These are phyloP conservation scores for Dothideomycetidae sp. DNA, from an alignment of 2,329 filamentous ascomycete species.

Conservation along the genomic window DNA sequence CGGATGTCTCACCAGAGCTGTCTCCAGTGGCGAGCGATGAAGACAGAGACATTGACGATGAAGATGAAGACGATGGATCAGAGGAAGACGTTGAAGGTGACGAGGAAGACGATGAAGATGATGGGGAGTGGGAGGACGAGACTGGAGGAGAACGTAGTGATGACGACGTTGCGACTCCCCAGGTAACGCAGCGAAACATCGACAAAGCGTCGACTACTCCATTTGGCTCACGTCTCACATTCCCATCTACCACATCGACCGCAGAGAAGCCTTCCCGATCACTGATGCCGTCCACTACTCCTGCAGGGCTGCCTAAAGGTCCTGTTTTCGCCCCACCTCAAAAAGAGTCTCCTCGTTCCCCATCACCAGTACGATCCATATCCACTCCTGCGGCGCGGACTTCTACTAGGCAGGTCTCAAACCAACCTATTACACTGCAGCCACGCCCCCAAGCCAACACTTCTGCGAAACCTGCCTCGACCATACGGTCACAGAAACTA, in stretches of 20 bases:
- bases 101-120: slow-evolving; percentile 20
- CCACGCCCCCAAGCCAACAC: slow-evolving; percentile 8
- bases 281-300: slow-evolving; percentile 11
- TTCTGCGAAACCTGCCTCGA: slow-evolving; percentile 15
- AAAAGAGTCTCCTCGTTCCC: slow-evolving; percentile 43
- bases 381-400: slow-evolving; percentile 32
- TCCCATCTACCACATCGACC: slow-evolving; percentile 8
- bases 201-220: slow-evolving; percentile 5
- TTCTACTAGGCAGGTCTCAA: slow-evolving; percentile 9
- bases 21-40: slow-evolving; percentile 18
- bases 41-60: slow-evolving; percentile 21
- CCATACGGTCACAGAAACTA: slow-evolving; percentile 16
- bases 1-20: slow-evolving; percentile 16
- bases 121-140: slow-evolving; percentile 20
- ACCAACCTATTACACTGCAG: slow-evolving; percentile 12
- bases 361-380: slow-evolving; percentile 52
- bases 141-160: slow-evolving; percentile 35
- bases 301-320: slow-evolving; percentile 11
- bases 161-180: slow-evolving; percentile 25
- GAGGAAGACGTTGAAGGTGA: slow-evolving; percentile 27
- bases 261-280: slow-evolving; percentile 1
- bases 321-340: slow-evolving; percentile 12
- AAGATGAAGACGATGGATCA: slow-evolving; percentile 24
- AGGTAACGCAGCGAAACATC: slow-evolving; percentile 4
- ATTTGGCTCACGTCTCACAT: slow-evolving; percentile 11